Evolutionary conservation across 768 basidiomycete genomes (phyloP), one percentile per base, ranked within the genome.

Genomic region (Panellus pusillus): DNA sequence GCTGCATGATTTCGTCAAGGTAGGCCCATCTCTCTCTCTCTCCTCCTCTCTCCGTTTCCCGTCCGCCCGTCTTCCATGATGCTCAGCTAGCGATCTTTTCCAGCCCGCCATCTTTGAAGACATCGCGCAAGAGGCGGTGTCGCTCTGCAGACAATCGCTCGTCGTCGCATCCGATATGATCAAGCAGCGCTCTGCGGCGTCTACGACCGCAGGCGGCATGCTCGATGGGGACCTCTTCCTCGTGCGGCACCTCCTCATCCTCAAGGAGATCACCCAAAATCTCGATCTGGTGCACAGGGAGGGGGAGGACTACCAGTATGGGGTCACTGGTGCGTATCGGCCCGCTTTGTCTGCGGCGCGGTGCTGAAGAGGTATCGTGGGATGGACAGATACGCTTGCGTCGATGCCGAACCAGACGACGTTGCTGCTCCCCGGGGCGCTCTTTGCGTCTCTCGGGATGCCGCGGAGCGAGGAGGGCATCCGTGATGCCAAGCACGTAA

Each of bases 41-140:
- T 6, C 45, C 44, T n/a, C n/a, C 45, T 28, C 6, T 38, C 13
- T 17, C 29, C 39, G 32, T n/a, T 37, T 9, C 44, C 38, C 28
- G 36, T 38, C 13, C 31, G 13, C 17, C 40, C 36, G 48, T 32
- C 52, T n/a, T n/a, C n/a, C n/a, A n/a, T n/a, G n/a, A n/a, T n/a
- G n/a, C n/a, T n/a, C n/a, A n/a, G n/a, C n/a, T n/a, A n/a, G n/a
- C n/a, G n/a, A n/a, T n/a, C n/a, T n/a, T n/a, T 50, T 31, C 6
- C 54, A 98, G 94, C 86, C 91, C n/a, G 87, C 85, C 1, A 95
- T 98, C 53, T 99, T 97, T 54, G 90, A 94, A 62, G 97, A 99
- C 67, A 90, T 99, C 37, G 94, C 96, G 0, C 91, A 94, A 71
- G 95, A 98, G 71, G 92, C 95, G 0, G 79, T 97, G 31, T 77